A percentile compares a stretch with the other conserved stretches of the same genome.
phyloP scores from a whole-genome alignment of 352 stramenopile species.

The Phytophthora rubi region DNA sequence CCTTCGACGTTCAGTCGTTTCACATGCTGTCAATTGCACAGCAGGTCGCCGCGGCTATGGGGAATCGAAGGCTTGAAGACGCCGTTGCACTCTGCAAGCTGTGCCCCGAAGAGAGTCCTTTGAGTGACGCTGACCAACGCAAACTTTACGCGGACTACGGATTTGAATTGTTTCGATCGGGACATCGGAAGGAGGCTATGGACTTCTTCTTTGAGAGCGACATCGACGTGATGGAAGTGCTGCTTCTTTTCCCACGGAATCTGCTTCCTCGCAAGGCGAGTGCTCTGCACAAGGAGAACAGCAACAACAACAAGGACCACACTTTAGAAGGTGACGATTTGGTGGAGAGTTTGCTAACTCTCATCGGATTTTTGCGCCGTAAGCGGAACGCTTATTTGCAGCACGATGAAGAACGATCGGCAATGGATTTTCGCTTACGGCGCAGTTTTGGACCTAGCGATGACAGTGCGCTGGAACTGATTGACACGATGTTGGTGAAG shows the following conservation, averaged over 20 bases:
- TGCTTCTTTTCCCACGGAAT: conserved; percentile 74
- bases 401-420: conserved; percentile 7
- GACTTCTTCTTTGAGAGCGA: conserved; percentile 60
- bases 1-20: conserved; percentile 57
- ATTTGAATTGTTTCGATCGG: conserved; percentile 56
- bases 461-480: conserved; percentile 51
- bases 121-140: conserved; percentile 60
- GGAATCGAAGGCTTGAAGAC: conserved; percentile 49
- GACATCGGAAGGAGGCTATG: conserved; percentile 51
- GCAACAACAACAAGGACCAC: conserved; percentile 27
- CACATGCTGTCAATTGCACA: conserved; percentile 62
- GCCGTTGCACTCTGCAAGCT: conserved; percentile 70
- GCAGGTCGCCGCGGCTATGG: conserved; percentile 55
- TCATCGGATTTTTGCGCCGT: conserved; percentile 61
- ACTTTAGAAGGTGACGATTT: conserved; percentile 53
- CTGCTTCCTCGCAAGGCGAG: conserved; percentile 64
- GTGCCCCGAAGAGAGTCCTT: conserved; percentile 67
- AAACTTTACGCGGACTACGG: conserved; percentile 67
- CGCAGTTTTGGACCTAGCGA: conserved; percentile 20
- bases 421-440: conserved; percentile 4
- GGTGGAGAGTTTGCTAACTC: conserved; percentile 55
- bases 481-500: conserved; percentile 87
- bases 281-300: conserved; percentile 37
- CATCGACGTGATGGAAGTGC: conserved; percentile 63
- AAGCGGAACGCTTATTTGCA: conserved; percentile 43